Evolutionary conservation across 2,329 filamentous ascomycete species (phyloP).

Genomic region (Coniella lustricola): DNA sequence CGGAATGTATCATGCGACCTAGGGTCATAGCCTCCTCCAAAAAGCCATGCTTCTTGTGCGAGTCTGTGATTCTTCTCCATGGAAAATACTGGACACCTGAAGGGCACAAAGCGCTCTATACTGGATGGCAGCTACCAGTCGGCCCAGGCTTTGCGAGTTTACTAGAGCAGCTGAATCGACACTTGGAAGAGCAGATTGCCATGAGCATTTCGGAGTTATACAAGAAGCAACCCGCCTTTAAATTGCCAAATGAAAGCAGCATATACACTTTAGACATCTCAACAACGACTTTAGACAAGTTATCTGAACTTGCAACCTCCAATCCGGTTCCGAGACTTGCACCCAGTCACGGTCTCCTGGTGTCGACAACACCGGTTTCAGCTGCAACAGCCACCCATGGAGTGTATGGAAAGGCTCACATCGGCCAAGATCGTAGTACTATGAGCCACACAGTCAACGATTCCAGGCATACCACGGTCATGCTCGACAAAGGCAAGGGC

Average conservation of each 20-base stretch:
- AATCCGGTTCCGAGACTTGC: not conserved
- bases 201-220: not conserved
- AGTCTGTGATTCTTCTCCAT: constrained; percentile 37
- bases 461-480: no score
- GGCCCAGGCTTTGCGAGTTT: not conserved
- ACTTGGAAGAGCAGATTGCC: constrained; percentile 1
- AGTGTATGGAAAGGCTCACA: no score
- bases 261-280: constrained; percentile 5
- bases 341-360: not conserved
- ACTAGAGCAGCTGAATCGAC: not conserved
- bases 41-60: constrained; percentile 44
- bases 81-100: constrained; percentile 33
- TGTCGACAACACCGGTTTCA: no score
- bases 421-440: no score
- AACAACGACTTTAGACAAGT: not conserved
- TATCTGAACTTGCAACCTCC: not conserved
- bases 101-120: constrained; percentile 38
- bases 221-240: not conserved
- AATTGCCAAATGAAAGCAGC: constrained; percentile 3
- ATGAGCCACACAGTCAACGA: no score
- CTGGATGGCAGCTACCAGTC: constrained; percentile 35
- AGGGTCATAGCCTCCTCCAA: constrained; percentile 42
- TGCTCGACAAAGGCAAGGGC: no score
- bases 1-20: constrained; percentile 24
- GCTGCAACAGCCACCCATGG: no score